These are phyloP conservation scores for Papiliotrema flavescens DNA, from an alignment of 1,284 basidiomycete species.

Conservation along the genomic window DNA sequence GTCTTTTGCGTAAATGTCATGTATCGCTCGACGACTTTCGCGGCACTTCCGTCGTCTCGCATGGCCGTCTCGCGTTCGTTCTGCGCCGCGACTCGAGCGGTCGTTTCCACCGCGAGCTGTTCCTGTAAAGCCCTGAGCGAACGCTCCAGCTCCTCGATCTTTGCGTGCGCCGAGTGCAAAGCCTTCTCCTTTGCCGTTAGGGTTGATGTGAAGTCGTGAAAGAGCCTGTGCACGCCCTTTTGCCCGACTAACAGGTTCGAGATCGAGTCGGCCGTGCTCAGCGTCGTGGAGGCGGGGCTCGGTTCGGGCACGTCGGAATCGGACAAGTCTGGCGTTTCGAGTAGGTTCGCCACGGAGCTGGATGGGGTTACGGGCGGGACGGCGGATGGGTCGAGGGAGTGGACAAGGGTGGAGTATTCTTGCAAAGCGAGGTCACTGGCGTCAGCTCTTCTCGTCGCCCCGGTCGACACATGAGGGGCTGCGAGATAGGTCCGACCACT, in stretches of 20 bases:
- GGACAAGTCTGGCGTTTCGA: constrained; percentile 14
- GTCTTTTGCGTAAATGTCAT: constrained; percentile 86
- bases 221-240: constrained; percentile 44
- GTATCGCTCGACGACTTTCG: constrained; percentile 80
- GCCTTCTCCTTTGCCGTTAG: constrained; percentile 43
- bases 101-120: constrained; percentile 61
- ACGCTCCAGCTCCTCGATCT: constrained; percentile 72
- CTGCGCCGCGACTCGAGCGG: constrained; percentile 47
- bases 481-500: constrained; percentile 1
- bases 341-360: constrained; percentile 14
- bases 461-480: not conserved
- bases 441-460: constrained; percentile 5
- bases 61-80: constrained; percentile 60
- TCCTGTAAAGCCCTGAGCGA: constrained; percentile 54
- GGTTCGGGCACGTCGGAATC: not conserved
- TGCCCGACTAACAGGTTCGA: constrained; percentile 46
- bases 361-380: constrained; percentile 32
- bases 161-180: constrained; percentile 71
- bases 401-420: constrained; percentile 40
- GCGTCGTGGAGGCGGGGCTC: constrained; percentile 5
- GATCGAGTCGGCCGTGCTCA: constrained; percentile 31
- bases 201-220: constrained; percentile 41
- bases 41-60: constrained; percentile 71
- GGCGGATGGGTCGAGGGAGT: constrained; percentile 36
- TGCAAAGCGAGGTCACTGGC: constrained; percentile 41